Evolutionary conservation across 2,329 filamentous ascomycete genomes (phyloP), one percentile per base, ranked within the genome.

Genomic region (Piedraia hortae): DNA sequence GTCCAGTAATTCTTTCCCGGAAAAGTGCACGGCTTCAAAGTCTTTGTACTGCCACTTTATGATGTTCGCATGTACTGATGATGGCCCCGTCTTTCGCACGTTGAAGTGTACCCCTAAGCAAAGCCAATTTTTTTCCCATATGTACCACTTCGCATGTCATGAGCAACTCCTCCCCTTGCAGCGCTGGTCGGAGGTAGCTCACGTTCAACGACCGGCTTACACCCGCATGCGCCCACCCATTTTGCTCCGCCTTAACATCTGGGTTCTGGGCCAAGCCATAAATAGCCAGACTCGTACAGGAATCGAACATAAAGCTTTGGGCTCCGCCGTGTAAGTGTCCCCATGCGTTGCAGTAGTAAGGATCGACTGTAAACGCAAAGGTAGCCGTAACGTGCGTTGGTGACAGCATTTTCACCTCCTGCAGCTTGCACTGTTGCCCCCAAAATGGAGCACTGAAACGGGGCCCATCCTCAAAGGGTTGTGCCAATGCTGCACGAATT

Each of bases 301-400:
- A 54, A 32, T 65, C 60, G 28, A 35, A 39, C 19, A 61, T 53
- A 4, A 56, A 40, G 1, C 53, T 50, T 2, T 54, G 54, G 9
- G 20, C 16, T 10, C 26, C 19, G 15, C 57, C 57, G 32, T 62
- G 57, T 29, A 62, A 44, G 14, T 50, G 53, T 2, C 46, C 46
- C 14, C 45, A 42, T 19, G 45, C 34, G 34, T 60, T 61, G 28
- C 48, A 46, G 23, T 58, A 49, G 20, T 39, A 35, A 6, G 34
- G 32, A 6, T 48, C 43, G 9, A 58, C 49, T 3, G 32, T 39
- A 27, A 60, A 44, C 11, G 42, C 44, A 33, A 50, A 57, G 4
- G 46, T 43, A 2, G 41, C 43, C 1, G 41, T 44, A 6, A 46
- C 38, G 8, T 32, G 34, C 2, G 32, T 41, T 4, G 37, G 41